Evolutionary conservation across 2,329 filamentous ascomycete species (phyloP), one percentile per base, ranked within the genome.

Genomic region (Colletotrichum musicola): DNA sequence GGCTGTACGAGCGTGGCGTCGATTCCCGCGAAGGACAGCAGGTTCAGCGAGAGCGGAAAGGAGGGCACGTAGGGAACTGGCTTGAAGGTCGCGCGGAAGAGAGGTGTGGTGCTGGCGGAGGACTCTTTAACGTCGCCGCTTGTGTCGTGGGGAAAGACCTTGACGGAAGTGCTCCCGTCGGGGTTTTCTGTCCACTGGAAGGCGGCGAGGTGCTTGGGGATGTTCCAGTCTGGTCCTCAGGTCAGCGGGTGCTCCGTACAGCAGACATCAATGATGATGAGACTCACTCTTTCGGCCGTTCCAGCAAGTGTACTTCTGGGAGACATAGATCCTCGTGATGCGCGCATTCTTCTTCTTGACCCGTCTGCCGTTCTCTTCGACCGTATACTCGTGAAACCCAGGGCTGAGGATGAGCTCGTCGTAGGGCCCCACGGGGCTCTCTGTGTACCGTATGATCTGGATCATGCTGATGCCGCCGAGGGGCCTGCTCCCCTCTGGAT

Each of bases 271-370:
- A 13, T 7, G 7, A 13, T 7, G 13, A 4, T 7, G 1, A 4
- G 16, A 75, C 79, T 73, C 72, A 86, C 84, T 86, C 38, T 77
- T 81, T 46, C 85, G 76, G 9, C 86, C 86, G 65, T 88, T 88
- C 76, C 83, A 87, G 71, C 83, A 84, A 0, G 84, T 85, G 22
- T 83, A 73, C 71, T 83, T 83, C 69, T 85, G 82, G 20, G 84
- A 87, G 14, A 88, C 86, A 71, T 87, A 88, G 12, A 87, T 85
- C 22, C 85, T 80, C n/a, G 85, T 85, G 71, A 86, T 81, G 40
- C 83, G 78, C 7, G 77, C 73, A 56, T 80, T 82, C 46, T 75
- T 78, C 64, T 74, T 79, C 63, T 72, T 79, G 22, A 73, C 70
- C 13, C 74, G 73, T 69, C 73, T 79, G 6, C 74, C 76, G 9